Conservation (phyloP, 1,139 yeast species). For the Fermentozyma sake region DNA sequence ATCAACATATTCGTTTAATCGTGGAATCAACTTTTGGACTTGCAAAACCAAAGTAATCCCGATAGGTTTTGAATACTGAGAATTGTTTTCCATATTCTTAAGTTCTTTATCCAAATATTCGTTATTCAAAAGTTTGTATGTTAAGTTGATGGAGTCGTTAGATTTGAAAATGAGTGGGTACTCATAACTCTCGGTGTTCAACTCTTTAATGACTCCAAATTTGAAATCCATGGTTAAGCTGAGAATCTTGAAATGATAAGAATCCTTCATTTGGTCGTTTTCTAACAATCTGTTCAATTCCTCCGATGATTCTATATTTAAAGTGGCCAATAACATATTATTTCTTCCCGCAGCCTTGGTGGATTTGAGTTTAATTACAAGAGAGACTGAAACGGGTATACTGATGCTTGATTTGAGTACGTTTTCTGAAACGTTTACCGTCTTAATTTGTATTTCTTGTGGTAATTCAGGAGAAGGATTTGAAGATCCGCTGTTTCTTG, state of each 20-base stretch:
- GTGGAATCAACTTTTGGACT: slow-evolving; percentile 16
- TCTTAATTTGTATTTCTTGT: no score
- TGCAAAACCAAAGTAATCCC: slow-evolving; percentile 27
- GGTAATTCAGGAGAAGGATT: slow-evolving; percentile 4
- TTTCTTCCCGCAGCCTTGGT: slow-evolving; percentile 55
- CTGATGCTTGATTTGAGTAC: slow-evolving; percentile 5
- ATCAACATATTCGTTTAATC: slow-evolving; percentile 7
- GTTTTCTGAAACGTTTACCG: not conserved
- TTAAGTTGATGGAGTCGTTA: slow-evolving; percentile 34
- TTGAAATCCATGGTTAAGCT: slow-evolving; percentile 40
- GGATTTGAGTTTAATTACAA: slow-evolving; percentile 54
- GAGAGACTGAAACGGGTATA: slow-evolving; percentile 44
- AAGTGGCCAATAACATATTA: slow-evolving; percentile 46
- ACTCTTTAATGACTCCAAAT: slow-evolving; percentile 27
- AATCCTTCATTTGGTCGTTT: slow-evolving; percentile 5
- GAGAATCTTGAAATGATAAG: slow-evolving; percentile 33
- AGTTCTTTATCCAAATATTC: slow-evolving; percentile 23
- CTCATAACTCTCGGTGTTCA: slow-evolving; percentile 19
- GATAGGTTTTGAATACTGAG: slow-evolving; percentile 25
- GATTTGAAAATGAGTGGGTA: slow-evolving; percentile 30
- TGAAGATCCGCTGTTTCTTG: slow-evolving; percentile 2
- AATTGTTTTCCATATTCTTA: slow-evolving; percentile 12
- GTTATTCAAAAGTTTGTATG: slow-evolving; percentile 39
- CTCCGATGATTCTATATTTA: slow-evolving; percentile 54
- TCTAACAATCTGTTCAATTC: slow-evolving; percentile 24